Base-by-base conservation (phyloP, 345 rosid species). In the Pistacia integerrima region DNA sequence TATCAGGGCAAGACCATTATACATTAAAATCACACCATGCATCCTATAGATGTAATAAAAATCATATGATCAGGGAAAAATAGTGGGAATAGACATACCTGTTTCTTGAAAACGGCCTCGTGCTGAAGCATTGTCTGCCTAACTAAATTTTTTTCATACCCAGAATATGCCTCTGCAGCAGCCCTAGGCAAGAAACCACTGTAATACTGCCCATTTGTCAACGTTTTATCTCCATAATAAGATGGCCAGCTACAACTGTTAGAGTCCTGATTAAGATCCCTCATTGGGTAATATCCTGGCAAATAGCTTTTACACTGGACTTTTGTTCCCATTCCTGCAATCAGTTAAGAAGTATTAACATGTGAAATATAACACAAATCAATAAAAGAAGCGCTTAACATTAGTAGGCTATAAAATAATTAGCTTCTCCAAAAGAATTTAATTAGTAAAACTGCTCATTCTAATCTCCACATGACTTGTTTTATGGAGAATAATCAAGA, bases 51-150 rank as follows among this genome's bases (percentile, higher is more conserved):
- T 18, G 28, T 18, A 61, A 49, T 14, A 62, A 60, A 67, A 62
- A 60, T 61, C 57, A 72, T 61, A 33, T 16, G 10, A 75, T 65
- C 48, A 67, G n/a, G n/a, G 44, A 54, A 33, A 54, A 48, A 49
- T 20, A 68, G 17, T 69, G 16, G 66, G 72, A 73, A 55, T 55
- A 64, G 18, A 38, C 56, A 52, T 81, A 94, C 98, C 98, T 95
- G 99, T 44, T 87, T 66, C 91, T 86, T 89, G 74, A 95, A 95
- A 33, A 83, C 83, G 33, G 94, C 90, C 79, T 95, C 99, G 41
- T 95, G 99, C 83, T 92, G 87, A 44, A 95, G 93, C 88, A 95
- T 93, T 56, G 84, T 93, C 67, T 54, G 91, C 86, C 89, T 93
- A 82, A 93, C 82, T 56, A 71, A 67, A 73, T 89, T 93, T 82